Evolutionary conservation across 768 basidiomycete species (phyloP).

Genomic region (Lyophyllum decastes): DNA sequence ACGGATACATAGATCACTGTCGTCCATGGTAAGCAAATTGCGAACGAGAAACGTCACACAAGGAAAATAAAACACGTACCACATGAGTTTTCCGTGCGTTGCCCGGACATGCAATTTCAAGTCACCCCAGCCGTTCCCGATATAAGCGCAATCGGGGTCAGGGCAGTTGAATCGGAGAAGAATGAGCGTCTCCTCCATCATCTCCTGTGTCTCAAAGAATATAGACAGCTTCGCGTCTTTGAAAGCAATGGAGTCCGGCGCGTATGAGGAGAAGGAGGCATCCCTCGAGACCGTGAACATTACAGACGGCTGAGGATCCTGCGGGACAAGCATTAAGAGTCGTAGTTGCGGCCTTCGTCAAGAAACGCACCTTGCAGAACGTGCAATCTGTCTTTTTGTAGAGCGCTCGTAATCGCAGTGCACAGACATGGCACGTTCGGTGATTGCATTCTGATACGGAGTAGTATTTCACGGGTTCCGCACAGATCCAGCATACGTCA

Average conservation of each 20-base stretch:
- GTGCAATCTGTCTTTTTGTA: constrained; percentile 96
- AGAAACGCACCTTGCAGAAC: constrained; percentile 85
- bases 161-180: constrained; percentile 96
- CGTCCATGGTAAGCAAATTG: not conserved
- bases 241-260: constrained; percentile 53
- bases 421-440: constrained; percentile 93
- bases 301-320: constrained; percentile 76
- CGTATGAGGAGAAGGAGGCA: constrained; percentile 59
- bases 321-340: not conserved
- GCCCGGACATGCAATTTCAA: constrained; percentile 83
- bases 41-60: not conserved
- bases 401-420: constrained; percentile 81
- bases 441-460: constrained; percentile 91
- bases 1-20: constrained; percentile 83
- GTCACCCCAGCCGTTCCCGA: constrained; percentile 87
- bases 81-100: constrained; percentile 76
- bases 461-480: constrained; percentile 90
- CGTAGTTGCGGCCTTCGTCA: not conserved
- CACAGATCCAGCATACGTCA: constrained; percentile 88
- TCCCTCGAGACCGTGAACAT: constrained; percentile 75
- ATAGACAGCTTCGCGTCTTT: constrained; percentile 77
- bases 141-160: constrained; percentile 77
- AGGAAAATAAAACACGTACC: constrained; percentile 52
- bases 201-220: constrained; percentile 85
- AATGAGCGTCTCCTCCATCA: constrained; percentile 93